phyloP scores from a whole-genome alignment of 192 early-diverging fungal species.

The Podila clonocystis region DNA sequence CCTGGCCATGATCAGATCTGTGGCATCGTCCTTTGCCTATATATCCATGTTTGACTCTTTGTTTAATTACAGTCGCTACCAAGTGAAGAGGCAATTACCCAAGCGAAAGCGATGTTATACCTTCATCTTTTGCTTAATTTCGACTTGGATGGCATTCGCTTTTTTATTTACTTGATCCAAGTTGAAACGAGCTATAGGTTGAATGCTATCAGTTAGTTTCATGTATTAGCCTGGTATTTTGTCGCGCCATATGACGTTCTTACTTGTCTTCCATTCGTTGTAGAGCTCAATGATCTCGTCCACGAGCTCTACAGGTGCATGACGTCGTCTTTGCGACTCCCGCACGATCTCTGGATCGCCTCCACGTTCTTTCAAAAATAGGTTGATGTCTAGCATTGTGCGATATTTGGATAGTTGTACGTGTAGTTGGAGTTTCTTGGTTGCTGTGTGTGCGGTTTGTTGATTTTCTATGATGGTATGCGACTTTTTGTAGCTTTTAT shows the following conservation, averaged over 20 bases:
- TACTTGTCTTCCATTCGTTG: slow-evolving; percentile 89
- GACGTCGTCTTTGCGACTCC: slow-evolving; percentile 93
- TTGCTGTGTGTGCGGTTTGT: too few species aligned
- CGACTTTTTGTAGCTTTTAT: too few species aligned
- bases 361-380: slow-evolving; percentile 90
- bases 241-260: not conserved
- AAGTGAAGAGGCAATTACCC: not conserved
- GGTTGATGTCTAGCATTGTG: slow-evolving; percentile 91
- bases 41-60: not conserved
- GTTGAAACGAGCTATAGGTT: slow-evolving; percentile 74
- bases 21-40: slow-evolving; percentile 82
- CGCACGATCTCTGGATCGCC: slow-evolving; percentile 92
- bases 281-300: slow-evolving; percentile 93
- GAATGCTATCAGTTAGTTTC: too few species aligned
- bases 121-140: slow-evolving; percentile 90
- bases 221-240: too few species aligned
- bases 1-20: slow-evolving; percentile 77
- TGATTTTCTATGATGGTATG: too few species aligned
- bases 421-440: too few species aligned
- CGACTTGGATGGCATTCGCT: slow-evolving; percentile 91
- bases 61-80: not conserved
- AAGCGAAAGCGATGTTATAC: slow-evolving; percentile 18
- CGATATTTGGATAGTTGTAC: too few species aligned
- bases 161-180: slow-evolving; percentile 91
- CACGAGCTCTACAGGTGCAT: slow-evolving; percentile 83